These are phyloP conservation scores for Vitis hybrid DNA, from an alignment of 177 flowering plant genomes.

Conservation along the genomic window DNA sequence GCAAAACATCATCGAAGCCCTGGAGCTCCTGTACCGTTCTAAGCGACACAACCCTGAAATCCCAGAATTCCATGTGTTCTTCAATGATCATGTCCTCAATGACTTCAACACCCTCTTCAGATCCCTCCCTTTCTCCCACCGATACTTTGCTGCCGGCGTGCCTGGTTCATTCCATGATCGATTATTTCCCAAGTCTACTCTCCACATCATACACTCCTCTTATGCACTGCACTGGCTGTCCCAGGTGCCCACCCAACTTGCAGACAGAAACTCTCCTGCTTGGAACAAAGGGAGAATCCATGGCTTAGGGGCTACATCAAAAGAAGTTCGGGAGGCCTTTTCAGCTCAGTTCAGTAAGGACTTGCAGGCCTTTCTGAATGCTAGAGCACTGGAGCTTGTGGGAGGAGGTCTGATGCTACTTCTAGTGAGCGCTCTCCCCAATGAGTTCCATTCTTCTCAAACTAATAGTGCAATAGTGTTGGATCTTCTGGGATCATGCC, in stretches of 20 bases:
- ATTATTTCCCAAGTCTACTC: background rate
- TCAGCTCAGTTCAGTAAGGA: background rate
- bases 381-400: background rate
- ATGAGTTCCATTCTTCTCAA: too few relatives aligned
- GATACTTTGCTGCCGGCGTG: background rate
- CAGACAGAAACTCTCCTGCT: background rate
- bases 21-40: too few relatives aligned
- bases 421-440: too few relatives aligned
- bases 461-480: too few relatives aligned
- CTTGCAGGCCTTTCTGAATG: background rate
- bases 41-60: too few relatives aligned
- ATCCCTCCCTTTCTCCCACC: background rate
- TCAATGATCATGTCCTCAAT: background rate
- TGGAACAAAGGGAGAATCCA: background rate
- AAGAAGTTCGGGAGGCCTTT: slow-evolving; percentile 1
- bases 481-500: background rate
- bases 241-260: background rate
- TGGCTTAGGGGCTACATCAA: background rate
- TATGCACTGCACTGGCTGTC: slow-evolving; percentile 3
- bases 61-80: slow-evolving; percentile 5
- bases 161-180: background rate
- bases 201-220: background rate
- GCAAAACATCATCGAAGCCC: too few relatives aligned
- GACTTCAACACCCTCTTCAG: slow-evolving; percentile 8
- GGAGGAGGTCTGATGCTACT: background rate